Evolutionary conservation across 2,329 filamentous ascomycete genomes (phyloP), one percentile per base, ranked within the genome.

Genomic region (Fusarium tupiense): DNA sequence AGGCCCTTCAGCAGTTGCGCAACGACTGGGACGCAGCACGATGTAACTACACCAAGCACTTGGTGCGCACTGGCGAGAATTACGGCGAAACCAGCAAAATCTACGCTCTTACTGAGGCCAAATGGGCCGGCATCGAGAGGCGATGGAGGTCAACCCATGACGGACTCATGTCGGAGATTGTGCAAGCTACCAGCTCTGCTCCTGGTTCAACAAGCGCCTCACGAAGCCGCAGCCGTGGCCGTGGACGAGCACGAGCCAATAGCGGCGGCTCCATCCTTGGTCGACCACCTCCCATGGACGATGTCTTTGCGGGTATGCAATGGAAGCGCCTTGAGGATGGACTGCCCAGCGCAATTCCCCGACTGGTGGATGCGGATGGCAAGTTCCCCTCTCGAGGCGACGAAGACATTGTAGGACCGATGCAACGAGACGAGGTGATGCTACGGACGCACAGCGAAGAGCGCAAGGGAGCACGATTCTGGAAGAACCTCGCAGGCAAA

Each of bases 311-410:
- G 2, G 84, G 81, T 16, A 75, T 84, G 65, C 83, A 87, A 73
- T 86, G 83, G 83, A 80, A 81, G 35, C 82, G 83, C 67, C 82
- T 89, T 47, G 87, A 88, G 61, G 88, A 90, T 62, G 84, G 88
- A 66, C 85, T 91, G 37, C 86, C 92, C 47, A 89, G 89, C 67
- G 90, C 89, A 64, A 90, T 95, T 73, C 92, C 93, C 1, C 88
- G 89, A 33, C 89, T 95, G 76, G 86, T 92, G 71, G 91, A 93
- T 80, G 87, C 92, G 79, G 88, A 93, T 71, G 92, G 93, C 79
- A 98, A 98, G 82, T 98, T 98, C 78, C 95, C 95, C 31, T 91
- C 92, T 76, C 89, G 96, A 38, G 95, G 95, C 60, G 95, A 98
- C 78, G 92, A 95, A 77, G 95, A 97, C 82, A 97, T 98, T 80